Evolutionary conservation across 257 asterid species (phyloP).

Genomic region (Schizonepeta tenuifolia): DNA sequence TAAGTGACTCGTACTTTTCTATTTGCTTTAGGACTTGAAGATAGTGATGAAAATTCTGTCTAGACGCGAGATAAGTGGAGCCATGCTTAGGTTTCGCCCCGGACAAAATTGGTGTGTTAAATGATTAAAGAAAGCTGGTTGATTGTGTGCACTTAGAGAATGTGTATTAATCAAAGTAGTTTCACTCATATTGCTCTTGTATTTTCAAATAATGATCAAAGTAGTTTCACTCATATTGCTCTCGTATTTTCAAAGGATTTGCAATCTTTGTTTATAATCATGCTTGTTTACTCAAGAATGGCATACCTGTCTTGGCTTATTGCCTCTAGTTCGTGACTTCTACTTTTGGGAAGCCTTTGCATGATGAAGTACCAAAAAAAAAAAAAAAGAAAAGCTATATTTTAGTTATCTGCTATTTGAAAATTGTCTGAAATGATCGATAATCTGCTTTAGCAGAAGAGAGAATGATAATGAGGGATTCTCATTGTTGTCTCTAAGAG

Average conservation of each 20-base stretch:
- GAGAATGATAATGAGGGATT: no score
- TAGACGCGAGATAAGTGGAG: background rate
- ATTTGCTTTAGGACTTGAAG: conserved; percentile 13
- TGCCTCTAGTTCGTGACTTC: no score
- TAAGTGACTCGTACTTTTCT: conserved; percentile 3
- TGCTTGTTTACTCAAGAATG: background rate
- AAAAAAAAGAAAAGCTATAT: no score
- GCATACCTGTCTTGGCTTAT: no score
- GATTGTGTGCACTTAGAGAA: conserved; percentile 3
- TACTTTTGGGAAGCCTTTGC: no score
- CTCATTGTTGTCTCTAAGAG: no score
- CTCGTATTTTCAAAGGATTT: background rate
- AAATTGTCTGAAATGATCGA: conserved; percentile 5
- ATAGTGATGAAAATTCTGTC: background rate
- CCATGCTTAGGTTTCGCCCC: background rate
- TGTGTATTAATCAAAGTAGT: conserved; percentile 2
- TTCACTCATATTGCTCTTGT: background rate
- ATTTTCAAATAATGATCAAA: background rate
- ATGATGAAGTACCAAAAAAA: no score
- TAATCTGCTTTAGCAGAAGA: no score
- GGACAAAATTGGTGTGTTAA: background rate
- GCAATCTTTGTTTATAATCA: background rate
- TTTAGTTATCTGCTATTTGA: background rate
- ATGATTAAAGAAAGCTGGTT: conserved; percentile 10
- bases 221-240: background rate